These are phyloP conservation scores for Funneliformis mosseae DNA, from an alignment of 192 early-diverging fungal genomes.

Conservation along the genomic window DNA sequence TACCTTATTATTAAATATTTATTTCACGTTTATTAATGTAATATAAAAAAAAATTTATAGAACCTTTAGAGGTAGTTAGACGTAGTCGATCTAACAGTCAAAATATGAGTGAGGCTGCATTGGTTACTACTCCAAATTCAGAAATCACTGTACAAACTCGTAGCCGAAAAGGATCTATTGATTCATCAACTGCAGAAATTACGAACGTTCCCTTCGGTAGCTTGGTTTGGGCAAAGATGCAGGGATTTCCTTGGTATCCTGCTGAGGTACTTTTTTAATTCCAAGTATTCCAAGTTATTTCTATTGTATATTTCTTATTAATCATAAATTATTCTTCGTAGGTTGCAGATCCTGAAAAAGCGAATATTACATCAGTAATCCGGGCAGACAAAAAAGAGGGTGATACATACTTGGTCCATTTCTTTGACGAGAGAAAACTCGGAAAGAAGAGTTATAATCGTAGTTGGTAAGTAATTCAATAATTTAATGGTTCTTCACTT, in stretches of 20 bases:
- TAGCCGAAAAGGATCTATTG: conserved; percentile 3
- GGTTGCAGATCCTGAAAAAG: conserved; percentile 46
- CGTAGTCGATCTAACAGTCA: neutral
- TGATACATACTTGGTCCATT: conserved; percentile 38
- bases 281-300: neutral
- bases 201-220: conserved; percentile 26
- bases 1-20: too few species aligned
- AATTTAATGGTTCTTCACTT: neutral
- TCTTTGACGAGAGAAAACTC: conserved; percentile 38
- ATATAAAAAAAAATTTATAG: neutral
- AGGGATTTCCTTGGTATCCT: conserved; percentile 57
- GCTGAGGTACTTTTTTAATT: conserved; percentile 42
- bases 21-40: neutral
- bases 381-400: conserved; percentile 33
- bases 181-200: neutral
- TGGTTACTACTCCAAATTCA: neutral
- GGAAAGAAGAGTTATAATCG: conserved; percentile 21
- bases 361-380: conserved; percentile 39
- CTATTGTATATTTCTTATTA: neutral
- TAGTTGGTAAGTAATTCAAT: conserved; percentile 14
- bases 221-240: conserved; percentile 58
- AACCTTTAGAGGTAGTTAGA: neutral
- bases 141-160: neutral
- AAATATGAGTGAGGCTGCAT: neutral
- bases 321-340: conserved; percentile 25